Percentiles rank a stretch among this genome's conserved stretches.
Evolutionary conservation across 225 moss, liverwort and hornwort genomes (phyloP).

Genomic region (Anthoceros angustus): DNA sequence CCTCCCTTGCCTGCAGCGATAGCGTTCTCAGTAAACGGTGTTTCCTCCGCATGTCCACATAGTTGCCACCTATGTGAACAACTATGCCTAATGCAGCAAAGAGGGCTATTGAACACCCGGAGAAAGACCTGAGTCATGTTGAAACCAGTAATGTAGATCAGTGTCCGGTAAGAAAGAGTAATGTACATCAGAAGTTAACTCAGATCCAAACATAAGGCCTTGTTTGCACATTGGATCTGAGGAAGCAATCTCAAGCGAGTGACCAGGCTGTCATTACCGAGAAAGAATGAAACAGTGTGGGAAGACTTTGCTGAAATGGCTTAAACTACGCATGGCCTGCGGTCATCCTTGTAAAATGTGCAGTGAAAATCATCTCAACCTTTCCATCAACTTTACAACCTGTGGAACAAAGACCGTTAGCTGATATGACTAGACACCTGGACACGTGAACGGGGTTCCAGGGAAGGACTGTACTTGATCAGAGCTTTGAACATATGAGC

Average conservation of each 20-base stretch:
- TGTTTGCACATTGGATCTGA: neutral
- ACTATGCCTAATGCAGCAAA: neutral
- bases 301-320: slow-evolving; percentile 45
- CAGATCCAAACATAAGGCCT: neutral
- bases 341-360: slow-evolving; percentile 39
- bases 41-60: neutral
- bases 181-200: neutral
- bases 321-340: slow-evolving; percentile 47
- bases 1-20: no score
- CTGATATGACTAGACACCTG: neutral
- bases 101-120: neutral
- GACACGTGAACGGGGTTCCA: neutral
- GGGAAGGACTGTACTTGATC: slow-evolving; percentile 27
- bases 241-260: no score
- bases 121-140: neutral
- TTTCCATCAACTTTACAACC: slow-evolving; percentile 43
- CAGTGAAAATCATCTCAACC: slow-evolving; percentile 47
- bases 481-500: slow-evolving; percentile 38
- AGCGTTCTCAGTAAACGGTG: neutral
- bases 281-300: slow-evolving; percentile 54
- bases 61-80: neutral
- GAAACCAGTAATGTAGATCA: neutral
- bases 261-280: slow-evolving; percentile 22
- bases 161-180: neutral
- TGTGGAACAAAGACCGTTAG: slow-evolving; percentile 7